These are phyloP conservation scores for Fennellomyces sp. DNA, from an alignment of 371 early-diverging fungal species.

Conservation along the genomic window DNA sequence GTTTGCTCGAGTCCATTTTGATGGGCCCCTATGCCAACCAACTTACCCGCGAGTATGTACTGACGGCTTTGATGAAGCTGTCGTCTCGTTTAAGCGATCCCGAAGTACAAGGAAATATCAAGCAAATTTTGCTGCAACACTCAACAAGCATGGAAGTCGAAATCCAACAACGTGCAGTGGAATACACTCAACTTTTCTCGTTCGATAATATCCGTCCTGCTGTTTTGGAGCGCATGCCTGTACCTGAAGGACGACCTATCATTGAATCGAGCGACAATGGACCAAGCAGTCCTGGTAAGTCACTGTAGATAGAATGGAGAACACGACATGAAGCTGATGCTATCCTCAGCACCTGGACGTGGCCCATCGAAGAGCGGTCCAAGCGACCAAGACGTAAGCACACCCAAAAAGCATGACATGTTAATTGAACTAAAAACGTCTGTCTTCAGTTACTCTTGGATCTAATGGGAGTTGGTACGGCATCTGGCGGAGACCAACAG, in stretches of 20 bases:
- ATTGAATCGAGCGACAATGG: conserved; percentile 24
- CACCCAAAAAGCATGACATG: no score
- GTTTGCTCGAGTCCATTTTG: conserved; percentile 73
- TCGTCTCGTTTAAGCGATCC: conserved; percentile 75
- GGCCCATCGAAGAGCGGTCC: conserved; percentile 47
- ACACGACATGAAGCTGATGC: not conserved
- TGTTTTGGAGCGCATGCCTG: conserved; percentile 93
- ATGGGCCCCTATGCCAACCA: conserved; percentile 80
- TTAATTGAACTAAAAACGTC: no score
- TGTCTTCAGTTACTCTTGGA: conserved; percentile 70
- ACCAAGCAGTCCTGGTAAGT: conserved; percentile 33
- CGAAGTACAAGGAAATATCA: conserved; percentile 50
- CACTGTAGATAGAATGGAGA: not conserved
- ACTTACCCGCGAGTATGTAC: conserved; percentile 77
- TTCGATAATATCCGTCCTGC: conserved; percentile 79
- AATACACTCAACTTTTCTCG: conserved; percentile 82
- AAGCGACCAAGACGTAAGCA: conserved; percentile 59
- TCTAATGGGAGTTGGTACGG: conserved; percentile 79
- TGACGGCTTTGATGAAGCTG: conserved; percentile 90
- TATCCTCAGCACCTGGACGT: conserved; percentile 23
- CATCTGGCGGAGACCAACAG: conserved; percentile 24
- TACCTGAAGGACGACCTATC: conserved; percentile 70
- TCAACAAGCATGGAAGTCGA: conserved; percentile 84
- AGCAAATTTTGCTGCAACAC: conserved; percentile 61
- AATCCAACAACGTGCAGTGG: conserved; percentile 93